Base-by-base conservation (phyloP, 1,139 yeast species). In the Candida gigantensis region DNA sequence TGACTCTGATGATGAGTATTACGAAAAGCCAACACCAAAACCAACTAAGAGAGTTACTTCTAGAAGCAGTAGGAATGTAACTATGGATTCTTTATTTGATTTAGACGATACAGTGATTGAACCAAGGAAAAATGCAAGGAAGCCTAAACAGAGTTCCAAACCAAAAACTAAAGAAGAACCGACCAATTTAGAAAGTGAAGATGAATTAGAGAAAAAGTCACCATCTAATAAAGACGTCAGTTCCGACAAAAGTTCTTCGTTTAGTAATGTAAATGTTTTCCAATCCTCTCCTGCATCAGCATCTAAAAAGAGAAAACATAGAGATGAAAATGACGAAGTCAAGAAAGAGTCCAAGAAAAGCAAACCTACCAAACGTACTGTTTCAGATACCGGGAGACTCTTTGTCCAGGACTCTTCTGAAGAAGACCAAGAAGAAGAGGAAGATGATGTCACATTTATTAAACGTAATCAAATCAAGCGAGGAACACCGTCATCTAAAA, bases 231-330 rank as follows among this genome's bases (percentile, higher is more conserved):
- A n/a, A n/a, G n/a, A n/a, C n/a, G 21, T 15, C 3, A 29, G 16
- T 12, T 12, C 33, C 5, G 24, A 15, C 3, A 31, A 25, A 31
- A 20, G 17, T 6, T 8, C 34, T 18, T 60, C 69, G 4, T 71
- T 72, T 42, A 56, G 66, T 1, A 50, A 53, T 23, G 67, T 68
- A 18, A 72, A 71, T 42, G 60, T 68, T 3, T 71, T 72, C 50
- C 77, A 72, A 45, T 51, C 68, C 0, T 49, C 58, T 2, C 33
- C 46, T 58, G 4, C 58, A 55, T 6, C 44, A 53, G 31, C 57
- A 58, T 27, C 55, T 51, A 28, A 46, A 46, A 27, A 59, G 56
- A 40, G 46, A 60, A 38, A 53, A 50, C 61, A 61, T n/a, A 65
- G 56, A 20, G 61, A 57, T 15, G 50, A 18, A 18, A 18, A 5